Evolutionary conservation across 805 yeast genomes (phyloP).

Genomic region (Kuraishia borneana): DNA sequence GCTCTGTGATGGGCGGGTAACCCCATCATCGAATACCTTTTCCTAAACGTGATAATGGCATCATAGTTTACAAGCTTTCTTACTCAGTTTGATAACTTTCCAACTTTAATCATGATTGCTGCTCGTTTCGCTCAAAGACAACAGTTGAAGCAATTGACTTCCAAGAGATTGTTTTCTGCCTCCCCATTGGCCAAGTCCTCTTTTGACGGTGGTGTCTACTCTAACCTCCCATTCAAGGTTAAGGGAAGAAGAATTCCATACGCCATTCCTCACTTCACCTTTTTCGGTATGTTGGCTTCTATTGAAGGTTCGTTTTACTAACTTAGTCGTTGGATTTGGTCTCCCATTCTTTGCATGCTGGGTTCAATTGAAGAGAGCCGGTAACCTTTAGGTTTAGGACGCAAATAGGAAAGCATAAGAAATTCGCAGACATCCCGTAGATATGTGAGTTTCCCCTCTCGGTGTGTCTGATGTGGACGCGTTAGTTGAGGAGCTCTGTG

Average conservation of each 20-base stretch:
- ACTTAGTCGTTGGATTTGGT: conserved; percentile 42
- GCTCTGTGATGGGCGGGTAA: conserved; percentile 4
- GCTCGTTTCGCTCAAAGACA: conserved; percentile 17
- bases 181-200: conserved; percentile 24
- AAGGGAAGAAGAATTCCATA: conserved; percentile 89
- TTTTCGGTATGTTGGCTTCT: conserved; percentile 34
- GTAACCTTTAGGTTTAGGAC: conserved; percentile 33
- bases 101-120: conserved; percentile 11
- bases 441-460: too few species aligned
- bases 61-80: too few species aligned
- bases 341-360: conserved; percentile 71
- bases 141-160: conserved; percentile 6
- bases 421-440: too few species aligned
- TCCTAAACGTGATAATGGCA: too few species aligned
- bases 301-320: conserved; percentile 1
- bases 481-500: too few species aligned
- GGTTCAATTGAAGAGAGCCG: conserved; percentile 85
- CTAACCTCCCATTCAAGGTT: conserved; percentile 90
- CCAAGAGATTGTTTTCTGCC: conserved; percentile 43
- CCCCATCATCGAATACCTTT: conserved; percentile 5
- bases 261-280: conserved; percentile 72
- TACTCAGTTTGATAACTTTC: not conserved
- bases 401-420: not conserved
- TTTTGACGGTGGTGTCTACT: conserved; percentile 71
- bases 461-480: too few species aligned